phyloP scores from a whole-genome alignment of 2,329 filamentous ascomycete genomes.

The Penicillium sp. region DNA sequence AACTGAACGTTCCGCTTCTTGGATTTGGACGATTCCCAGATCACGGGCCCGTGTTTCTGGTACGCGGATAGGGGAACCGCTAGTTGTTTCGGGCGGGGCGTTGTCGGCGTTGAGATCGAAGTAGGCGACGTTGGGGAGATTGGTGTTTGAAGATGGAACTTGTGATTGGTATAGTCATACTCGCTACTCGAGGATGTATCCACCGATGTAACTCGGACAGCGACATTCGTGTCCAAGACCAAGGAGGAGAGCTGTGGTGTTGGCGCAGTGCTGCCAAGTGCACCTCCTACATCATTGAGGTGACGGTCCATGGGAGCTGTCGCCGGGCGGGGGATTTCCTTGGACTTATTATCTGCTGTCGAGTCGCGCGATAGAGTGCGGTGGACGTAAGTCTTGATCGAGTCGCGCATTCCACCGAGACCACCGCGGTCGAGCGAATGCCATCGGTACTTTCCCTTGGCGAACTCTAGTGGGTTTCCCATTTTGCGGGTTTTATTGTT shows the following conservation, averaged over 20 bases:
- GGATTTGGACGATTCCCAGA: constrained; percentile 34
- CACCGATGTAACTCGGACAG: not conserved
- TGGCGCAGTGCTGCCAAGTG: not conserved
- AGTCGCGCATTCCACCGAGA: constrained; percentile 31
- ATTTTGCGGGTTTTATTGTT: constrained; percentile 25
- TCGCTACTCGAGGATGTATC: not conserved
- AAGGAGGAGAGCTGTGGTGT: not conserved
- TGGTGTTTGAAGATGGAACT: constrained; percentile 7
- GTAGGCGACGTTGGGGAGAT: constrained; percentile 1
- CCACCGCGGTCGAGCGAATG: constrained; percentile 27
- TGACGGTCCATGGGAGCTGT: constrained; percentile 12
- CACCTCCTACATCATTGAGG: not conserved
- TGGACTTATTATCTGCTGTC: constrained; percentile 18
- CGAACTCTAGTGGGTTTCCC: constrained; percentile 24
- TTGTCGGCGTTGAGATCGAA: constrained; percentile 10
- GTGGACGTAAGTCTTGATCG: constrained; percentile 38
- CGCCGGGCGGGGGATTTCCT: constrained; percentile 15
- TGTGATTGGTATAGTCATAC: constrained; percentile 8
- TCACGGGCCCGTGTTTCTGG: constrained; percentile 38
- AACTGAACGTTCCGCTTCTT: constrained; percentile 28
- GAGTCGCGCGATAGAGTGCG: constrained; percentile 31
- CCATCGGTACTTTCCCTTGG: constrained; percentile 23
- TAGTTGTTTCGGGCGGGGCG: constrained; percentile 27
- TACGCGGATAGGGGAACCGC: constrained; percentile 39
- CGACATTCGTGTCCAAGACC: not conserved